phyloP scores from a whole-genome alignment of 176 grass and related monocot species.

The Canna indica region DNA sequence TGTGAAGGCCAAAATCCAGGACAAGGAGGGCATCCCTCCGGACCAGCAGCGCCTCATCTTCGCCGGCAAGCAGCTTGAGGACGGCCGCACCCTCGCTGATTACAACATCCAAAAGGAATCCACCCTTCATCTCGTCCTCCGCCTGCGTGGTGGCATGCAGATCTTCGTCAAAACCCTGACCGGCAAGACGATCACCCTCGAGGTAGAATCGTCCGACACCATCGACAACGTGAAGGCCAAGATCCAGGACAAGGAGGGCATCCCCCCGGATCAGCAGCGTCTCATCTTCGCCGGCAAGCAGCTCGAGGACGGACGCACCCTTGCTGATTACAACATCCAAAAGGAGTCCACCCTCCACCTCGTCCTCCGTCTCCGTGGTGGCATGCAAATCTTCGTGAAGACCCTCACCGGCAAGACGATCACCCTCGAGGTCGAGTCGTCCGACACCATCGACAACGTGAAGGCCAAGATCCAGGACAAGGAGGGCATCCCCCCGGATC shows the following conservation, averaged over 20 bases:
- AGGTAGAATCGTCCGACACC: neutral
- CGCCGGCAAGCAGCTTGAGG: constrained; percentile 49
- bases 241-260: constrained; percentile 77
- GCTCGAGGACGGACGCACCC: constrained; percentile 49
- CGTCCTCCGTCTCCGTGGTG: constrained; percentile 42
- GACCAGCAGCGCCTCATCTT: constrained; percentile 57
- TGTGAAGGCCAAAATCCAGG: constrained; percentile 60
- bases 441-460: constrained; percentile 56
- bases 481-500: constrained; percentile 60
- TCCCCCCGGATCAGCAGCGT: constrained; percentile 49
- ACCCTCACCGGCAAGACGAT: constrained; percentile 42
- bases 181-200: neutral
- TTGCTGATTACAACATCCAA: constrained; percentile 65
- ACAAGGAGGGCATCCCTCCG: constrained; percentile 64
- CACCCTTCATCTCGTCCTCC: constrained; percentile 46
- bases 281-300: constrained; percentile 52
- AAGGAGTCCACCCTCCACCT: constrained; percentile 59
- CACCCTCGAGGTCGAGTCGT: constrained; percentile 41
- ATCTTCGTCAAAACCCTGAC: constrained; percentile 3
- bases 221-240: constrained; percentile 49
- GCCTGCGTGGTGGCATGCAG: constrained; percentile 35
- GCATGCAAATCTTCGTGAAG: constrained; percentile 23
- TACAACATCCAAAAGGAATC: constrained; percentile 81
- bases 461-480: constrained; percentile 82
- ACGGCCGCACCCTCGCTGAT: constrained; percentile 43